phyloP scores from a whole-genome alignment of 495 filamentous ascomycete species.

The Hypoxylon perforatum region DNA sequence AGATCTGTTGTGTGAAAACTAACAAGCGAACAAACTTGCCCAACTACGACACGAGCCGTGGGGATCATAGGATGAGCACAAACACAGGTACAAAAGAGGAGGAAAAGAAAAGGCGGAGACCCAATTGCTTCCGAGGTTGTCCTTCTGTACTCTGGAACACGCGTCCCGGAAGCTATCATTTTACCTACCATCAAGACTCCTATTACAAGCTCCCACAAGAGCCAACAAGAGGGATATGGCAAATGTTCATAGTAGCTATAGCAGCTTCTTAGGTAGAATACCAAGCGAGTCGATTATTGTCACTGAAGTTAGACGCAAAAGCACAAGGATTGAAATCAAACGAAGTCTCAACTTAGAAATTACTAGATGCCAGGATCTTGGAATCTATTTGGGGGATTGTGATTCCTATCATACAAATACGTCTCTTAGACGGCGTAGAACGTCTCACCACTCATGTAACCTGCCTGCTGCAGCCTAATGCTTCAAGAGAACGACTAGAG shows the following conservation, averaged over 20 bases:
- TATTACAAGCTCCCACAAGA: background rate
- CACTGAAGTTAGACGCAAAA: too few relatives aligned
- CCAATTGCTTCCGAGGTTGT: conserved; percentile 13
- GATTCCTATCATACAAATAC: conserved; percentile 40
- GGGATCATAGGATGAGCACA: background rate
- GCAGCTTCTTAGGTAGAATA: too few relatives aligned
- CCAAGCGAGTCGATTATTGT: too few relatives aligned
- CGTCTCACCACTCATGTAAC: conserved; percentile 19
- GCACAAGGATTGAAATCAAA: background rate
- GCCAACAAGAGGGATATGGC: background rate
- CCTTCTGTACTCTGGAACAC: conserved; percentile 12
- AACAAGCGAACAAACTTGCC: background rate
- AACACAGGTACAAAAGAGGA: conserved; percentile 9
- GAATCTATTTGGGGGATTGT: conserved; percentile 30
- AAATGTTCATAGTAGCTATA: background rate
- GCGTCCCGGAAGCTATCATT: conserved; percentile 4
- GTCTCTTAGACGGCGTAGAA: conserved; percentile 24
- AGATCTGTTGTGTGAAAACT: background rate
- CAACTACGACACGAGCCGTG: background rate
- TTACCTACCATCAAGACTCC: background rate
- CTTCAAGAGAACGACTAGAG: conserved; percentile 30
- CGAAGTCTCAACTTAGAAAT: conserved; percentile 35
- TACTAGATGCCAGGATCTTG: conserved; percentile 36
- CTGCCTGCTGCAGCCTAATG: conserved; percentile 16
- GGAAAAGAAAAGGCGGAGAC: background rate